Evolutionary conservation across 169 alveolate genomes (phyloP).

Genomic region (Plasmodium adleri): DNA sequence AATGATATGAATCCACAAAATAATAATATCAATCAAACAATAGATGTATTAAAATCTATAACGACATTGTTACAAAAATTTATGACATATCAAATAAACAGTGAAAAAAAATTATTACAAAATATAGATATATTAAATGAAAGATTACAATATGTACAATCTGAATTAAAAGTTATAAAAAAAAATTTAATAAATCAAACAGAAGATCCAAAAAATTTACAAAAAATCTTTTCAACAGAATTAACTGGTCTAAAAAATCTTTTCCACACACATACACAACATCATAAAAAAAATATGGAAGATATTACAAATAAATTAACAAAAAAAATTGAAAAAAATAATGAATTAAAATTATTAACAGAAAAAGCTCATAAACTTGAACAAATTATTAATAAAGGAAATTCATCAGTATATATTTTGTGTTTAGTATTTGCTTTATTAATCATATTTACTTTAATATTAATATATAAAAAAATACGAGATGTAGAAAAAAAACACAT

Average conservation of each 20-base stretch:
- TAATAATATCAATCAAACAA: not conserved
- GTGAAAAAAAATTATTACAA: conserved; percentile 30
- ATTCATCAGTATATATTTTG: conserved; percentile 31
- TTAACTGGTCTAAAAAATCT: conserved; percentile 59
- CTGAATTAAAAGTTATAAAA: conserved; percentile 29
- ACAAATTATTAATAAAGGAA: conserved; percentile 57
- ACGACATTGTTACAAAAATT: conserved; percentile 23
- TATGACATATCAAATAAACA: conserved; percentile 20
- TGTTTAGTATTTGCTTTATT: conserved; percentile 31
- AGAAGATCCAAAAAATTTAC: conserved; percentile 54
- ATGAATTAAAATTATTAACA: conserved; percentile 59
- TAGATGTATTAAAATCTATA: conserved; percentile 22
- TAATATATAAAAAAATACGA: conserved; percentile 67
- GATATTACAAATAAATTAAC: conserved; percentile 56
- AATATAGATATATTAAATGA: conserved; percentile 19
- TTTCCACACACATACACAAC: conserved; percentile 71
- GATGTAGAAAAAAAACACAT: conserved; percentile 74
- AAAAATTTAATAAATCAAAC: conserved; percentile 17
- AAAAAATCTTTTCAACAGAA: conserved; percentile 60
- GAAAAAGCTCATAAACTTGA: conserved; percentile 66
- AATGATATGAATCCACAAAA: not conserved
- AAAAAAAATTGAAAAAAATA: conserved; percentile 27
- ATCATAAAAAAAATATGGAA: conserved; percentile 58
- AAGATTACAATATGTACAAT: not conserved
- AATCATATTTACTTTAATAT: conserved; percentile 22